Evolutionary conservation across 106 monocot species (phyloP).

Genomic region (Dioscorea alata): DNA sequence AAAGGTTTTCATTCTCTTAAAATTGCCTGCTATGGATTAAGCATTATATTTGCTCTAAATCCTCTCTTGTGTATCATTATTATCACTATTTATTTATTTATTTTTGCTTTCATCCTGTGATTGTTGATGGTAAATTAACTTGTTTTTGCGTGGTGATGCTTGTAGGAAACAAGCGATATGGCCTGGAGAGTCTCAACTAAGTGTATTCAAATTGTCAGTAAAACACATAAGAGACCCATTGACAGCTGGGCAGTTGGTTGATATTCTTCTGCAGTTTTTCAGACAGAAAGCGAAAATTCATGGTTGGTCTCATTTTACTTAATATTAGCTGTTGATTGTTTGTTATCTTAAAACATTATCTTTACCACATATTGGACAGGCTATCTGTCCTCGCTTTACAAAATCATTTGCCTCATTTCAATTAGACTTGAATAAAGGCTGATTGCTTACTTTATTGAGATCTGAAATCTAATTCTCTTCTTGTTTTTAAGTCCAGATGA

Average conservation of each 20-base stretch:
- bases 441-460: too few relatives aligned
- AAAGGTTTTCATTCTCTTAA: too few relatives aligned
- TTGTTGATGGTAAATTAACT: constrained; percentile 2
- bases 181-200: constrained; percentile 48
- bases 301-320: constrained; percentile 24
- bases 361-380: too few relatives aligned
- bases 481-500: constrained; percentile 45
- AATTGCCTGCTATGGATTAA: too few relatives aligned
- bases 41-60: too few relatives aligned
- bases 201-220: constrained; percentile 62
- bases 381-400: too few relatives aligned
- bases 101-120: neutral
- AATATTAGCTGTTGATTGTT: too few relatives aligned
- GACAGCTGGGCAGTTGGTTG: constrained; percentile 48
- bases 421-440: too few relatives aligned
- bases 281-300: constrained; percentile 49
- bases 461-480: neutral
- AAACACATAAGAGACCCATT: constrained; percentile 48
- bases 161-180: constrained; percentile 46
- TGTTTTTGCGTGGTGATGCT: constrained; percentile 7
- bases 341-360: too few relatives aligned
- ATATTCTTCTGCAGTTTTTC: constrained; percentile 65
- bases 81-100: too few relatives aligned
- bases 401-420: too few relatives aligned
- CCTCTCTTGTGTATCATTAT: too few relatives aligned